Evolutionary conservation across 2,329 filamentous ascomycete genomes (phyloP), one percentile per base, ranked within the genome.

Genomic region (Hypoxylon rubiginosum): DNA sequence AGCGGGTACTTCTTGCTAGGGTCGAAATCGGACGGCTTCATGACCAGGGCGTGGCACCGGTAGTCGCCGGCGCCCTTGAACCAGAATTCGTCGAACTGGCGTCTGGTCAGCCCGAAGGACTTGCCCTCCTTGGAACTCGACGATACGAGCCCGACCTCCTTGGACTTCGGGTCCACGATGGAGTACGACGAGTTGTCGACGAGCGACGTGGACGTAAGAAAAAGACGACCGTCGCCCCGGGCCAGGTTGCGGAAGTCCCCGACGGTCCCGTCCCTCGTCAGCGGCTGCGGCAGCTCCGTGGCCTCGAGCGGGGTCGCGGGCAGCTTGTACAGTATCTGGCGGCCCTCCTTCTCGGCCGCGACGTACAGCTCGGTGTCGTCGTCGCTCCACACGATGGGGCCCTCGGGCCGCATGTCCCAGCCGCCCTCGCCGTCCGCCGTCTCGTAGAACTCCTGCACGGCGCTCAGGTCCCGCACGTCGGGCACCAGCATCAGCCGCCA

Each of bases 1-100:
- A 97, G 83, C 0, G 93, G 93, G 73, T 95, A 97, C 69, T 88
- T 93, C 78, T 93, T 91, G 17, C 79, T 82, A 8, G 85, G 79
- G 73, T 92, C 85, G 75, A 95, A 97, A 72, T 85, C 69, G 0
- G 88, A 89, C 0, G 89, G 91, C 63, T 86, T 88, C 71, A 93
- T 81, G 4, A 91, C 86, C 75, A 91, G 87, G 0, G 91, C 90
- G 71, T 93, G 91, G n/a, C 92, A 86, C 34, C 87, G 80, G 66
- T 91, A 90, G 41, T 82, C 82, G 26, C 85, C 87, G 4, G 87
- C 87, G 30, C 91, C 91, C 19, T 84, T 80, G 73, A 88, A 93
- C 84, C 90, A 92, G 56, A 94, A 86, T 55, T 92, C 90, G 17
- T 84, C 85, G 56, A 91, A 82, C 76, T 93, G 91, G 1, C 82